These are phyloP conservation scores for Phytophthora hibernalis DNA, from an alignment of 352 stramenopile genomes.

Conservation along the genomic window DNA sequence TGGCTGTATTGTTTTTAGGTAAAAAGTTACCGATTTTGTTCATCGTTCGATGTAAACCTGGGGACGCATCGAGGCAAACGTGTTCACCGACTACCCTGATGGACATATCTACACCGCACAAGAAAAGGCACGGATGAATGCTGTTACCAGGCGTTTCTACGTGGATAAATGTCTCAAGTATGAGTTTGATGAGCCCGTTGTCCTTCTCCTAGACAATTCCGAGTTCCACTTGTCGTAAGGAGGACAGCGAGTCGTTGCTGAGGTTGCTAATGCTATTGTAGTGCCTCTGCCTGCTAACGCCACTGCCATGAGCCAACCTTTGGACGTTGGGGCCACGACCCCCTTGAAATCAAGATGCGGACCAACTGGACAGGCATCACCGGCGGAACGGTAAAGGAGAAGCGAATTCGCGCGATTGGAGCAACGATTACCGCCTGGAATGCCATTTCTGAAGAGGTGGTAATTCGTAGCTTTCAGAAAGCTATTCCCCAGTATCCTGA, in stretches of 20 bases:
- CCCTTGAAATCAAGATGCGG: constrained; percentile 15
- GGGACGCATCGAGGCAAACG: constrained; percentile 2
- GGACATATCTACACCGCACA: constrained; percentile 2
- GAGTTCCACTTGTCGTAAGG: constrained; percentile 25
- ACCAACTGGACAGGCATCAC: neutral
- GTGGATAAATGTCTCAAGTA: constrained; percentile 2
- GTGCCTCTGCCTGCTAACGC: constrained; percentile 11
- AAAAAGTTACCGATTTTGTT: neutral
- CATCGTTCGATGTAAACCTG: neutral
- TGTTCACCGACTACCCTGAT: constrained; percentile 1
- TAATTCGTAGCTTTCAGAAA: constrained; percentile 19
- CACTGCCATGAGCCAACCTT: constrained; percentile 19
- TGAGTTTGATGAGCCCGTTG: constrained; percentile 11
- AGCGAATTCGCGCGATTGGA: neutral
- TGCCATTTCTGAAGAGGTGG: neutral
- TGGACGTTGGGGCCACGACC: constrained; percentile 24
- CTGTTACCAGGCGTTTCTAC: neutral
- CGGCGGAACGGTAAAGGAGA: neutral
- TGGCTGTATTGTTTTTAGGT: too few species aligned
- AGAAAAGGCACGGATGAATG: neutral
- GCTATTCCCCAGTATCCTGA: constrained; percentile 14
- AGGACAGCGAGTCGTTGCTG: constrained; percentile 4
- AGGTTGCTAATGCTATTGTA: constrained; percentile 10
- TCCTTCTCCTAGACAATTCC: constrained; percentile 29
- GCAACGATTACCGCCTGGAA: constrained; percentile 7